Conservation (phyloP, 768 basidiomycete species). For the Russula ochroleuca region DNA sequence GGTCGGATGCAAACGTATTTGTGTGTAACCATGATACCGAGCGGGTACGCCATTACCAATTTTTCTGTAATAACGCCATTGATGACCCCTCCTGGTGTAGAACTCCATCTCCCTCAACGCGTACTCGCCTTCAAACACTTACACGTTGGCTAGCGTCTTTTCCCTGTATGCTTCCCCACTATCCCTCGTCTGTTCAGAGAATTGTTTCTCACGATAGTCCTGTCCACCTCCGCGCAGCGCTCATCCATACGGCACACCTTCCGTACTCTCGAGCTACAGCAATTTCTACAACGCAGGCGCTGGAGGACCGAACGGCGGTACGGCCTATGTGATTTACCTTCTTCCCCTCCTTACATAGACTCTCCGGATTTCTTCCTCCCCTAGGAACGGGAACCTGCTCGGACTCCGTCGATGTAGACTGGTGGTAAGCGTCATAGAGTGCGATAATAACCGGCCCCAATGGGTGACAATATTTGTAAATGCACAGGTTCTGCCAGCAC, state of each 20-base stretch:
- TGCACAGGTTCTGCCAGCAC: constrained; percentile 53
- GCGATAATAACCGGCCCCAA: too few relatives aligned
- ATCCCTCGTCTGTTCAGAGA: not conserved
- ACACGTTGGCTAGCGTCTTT: constrained; percentile 56
- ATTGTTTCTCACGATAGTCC: not conserved
- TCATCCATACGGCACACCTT: constrained; percentile 62
- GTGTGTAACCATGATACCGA: constrained; percentile 71
- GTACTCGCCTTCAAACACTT: constrained; percentile 62
- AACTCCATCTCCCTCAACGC: constrained; percentile 51
- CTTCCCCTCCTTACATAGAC: not conserved
- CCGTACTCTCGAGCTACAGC: constrained; percentile 54
- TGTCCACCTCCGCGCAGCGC: constrained; percentile 33
- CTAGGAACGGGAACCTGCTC: constrained; percentile 49
- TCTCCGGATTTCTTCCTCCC: not conserved
- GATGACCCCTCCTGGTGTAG: constrained; percentile 30
- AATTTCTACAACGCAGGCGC: constrained; percentile 47
- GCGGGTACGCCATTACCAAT: constrained; percentile 34
- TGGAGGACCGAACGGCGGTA: constrained; percentile 59
- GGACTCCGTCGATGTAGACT: constrained; percentile 47
- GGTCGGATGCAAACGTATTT: constrained; percentile 55
- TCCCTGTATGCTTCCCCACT: constrained; percentile 39
- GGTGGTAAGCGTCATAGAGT: constrained; percentile 36
- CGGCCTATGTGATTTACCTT: not conserved
- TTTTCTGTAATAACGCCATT: not conserved
- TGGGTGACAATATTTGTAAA: not conserved